phyloP scores from a whole-genome alignment of 2,329 filamentous ascomycete species.

The Cryoendolithus antarcticus region DNA sequence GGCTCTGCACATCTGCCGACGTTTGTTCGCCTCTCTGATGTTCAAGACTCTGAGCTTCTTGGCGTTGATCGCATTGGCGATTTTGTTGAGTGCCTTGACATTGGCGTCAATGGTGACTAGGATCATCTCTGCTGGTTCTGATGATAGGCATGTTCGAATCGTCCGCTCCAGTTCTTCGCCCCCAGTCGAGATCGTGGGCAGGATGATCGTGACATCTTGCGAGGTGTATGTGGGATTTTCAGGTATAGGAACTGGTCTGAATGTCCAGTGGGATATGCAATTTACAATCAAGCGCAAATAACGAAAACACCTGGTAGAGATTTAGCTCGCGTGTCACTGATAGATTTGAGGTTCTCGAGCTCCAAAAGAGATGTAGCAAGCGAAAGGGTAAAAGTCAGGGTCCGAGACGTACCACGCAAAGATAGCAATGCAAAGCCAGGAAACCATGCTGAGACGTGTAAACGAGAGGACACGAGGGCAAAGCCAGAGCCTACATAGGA shows the following conservation, averaged over 20 bases:
- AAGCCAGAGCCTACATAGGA: constrained; percentile 18
- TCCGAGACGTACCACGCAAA: constrained; percentile 19
- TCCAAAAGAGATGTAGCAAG: too few relatives aligned
- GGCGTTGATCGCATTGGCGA: constrained; percentile 45
- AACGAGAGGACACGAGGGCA: constrained; percentile 19
- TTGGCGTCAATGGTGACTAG: constrained; percentile 81
- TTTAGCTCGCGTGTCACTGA: constrained; percentile 15
- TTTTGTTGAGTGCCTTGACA: constrained; percentile 39
- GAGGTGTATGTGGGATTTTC: constrained; percentile 67
- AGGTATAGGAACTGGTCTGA: constrained; percentile 73
- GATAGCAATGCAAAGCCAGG: constrained; percentile 21
- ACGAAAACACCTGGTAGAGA: constrained; percentile 60
- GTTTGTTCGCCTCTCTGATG: constrained; percentile 84
- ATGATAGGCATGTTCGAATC: constrained; percentile 62
- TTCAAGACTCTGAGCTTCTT: constrained; percentile 61
- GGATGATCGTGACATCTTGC: constrained; percentile 83
- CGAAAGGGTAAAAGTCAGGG: too few relatives aligned
- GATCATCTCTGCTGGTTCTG: constrained; percentile 60
- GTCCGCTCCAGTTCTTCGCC: constrained; percentile 75
- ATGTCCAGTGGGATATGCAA: constrained; percentile 71
- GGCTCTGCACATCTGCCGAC: constrained; percentile 81
- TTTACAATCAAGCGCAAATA: constrained; percentile 80
- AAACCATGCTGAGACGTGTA: constrained; percentile 22
- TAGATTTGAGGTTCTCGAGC: background rate
- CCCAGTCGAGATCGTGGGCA: constrained; percentile 80